These are phyloP conservation scores for Aspergillus vadensis DNA, from an alignment of 2,329 filamentous ascomycete genomes.

Conservation along the genomic window DNA sequence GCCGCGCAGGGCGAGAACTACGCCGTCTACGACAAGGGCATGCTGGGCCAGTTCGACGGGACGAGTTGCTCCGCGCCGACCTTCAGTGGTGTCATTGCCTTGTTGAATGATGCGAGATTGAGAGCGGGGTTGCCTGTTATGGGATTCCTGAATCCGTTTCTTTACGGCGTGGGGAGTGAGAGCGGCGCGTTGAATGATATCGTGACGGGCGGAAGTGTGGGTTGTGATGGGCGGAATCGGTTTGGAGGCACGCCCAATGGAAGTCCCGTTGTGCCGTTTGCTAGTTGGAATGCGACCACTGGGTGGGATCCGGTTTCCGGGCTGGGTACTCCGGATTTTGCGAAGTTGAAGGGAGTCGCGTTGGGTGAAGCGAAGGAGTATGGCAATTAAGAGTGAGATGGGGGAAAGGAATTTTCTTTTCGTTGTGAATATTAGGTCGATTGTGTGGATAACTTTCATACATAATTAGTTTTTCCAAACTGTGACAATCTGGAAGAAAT, in stretches of 20 bases:
- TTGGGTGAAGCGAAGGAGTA: neutral
- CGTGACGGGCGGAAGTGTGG: conserved; percentile 48
- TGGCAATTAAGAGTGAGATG: neutral
- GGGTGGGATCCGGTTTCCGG: conserved; percentile 57
- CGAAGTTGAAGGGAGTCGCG: conserved; percentile 19
- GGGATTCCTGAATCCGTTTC: conserved; percentile 64
- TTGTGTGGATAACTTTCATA: too few relatives aligned
- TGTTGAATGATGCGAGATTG: conserved; percentile 65
- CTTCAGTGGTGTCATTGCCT: conserved; percentile 59
- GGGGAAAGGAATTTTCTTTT: neutral
- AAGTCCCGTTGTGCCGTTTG: conserved; percentile 46
- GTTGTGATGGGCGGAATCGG: conserved; percentile 48
- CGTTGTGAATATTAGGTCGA: too few relatives aligned
- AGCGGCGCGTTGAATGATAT: conserved; percentile 52
- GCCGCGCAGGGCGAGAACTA: conserved; percentile 40
- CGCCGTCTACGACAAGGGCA: conserved; percentile 36
- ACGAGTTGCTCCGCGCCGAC: conserved; percentile 59
- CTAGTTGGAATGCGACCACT: conserved; percentile 54
- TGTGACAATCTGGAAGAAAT: too few relatives aligned
- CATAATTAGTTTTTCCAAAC: too few relatives aligned
- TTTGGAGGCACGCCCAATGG: conserved; percentile 45
- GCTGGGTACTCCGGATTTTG: conserved; percentile 40
- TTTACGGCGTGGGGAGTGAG: conserved; percentile 49
- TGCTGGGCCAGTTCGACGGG: conserved; percentile 35
- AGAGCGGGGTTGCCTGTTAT: conserved; percentile 51